Conservation (phyloP, 108 stramenopile genomes). For the Mediolabrus comicus region DNA sequence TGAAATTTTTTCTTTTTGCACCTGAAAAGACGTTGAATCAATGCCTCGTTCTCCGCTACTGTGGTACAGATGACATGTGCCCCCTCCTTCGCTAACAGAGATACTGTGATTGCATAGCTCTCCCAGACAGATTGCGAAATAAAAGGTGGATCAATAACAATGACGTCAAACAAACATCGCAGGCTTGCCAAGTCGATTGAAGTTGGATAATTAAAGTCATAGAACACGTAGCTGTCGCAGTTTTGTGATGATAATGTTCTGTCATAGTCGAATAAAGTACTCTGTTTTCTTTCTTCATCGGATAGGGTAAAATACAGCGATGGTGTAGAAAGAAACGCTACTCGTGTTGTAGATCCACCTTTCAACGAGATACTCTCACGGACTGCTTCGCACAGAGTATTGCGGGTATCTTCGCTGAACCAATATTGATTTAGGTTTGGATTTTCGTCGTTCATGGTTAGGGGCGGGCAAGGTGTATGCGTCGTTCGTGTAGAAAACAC, state of each 20-base stretch:
- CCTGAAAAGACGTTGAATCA: constrained; percentile 47
- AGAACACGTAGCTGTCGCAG: constrained; percentile 56
- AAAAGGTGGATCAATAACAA: constrained; percentile 85
- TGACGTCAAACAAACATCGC: constrained; percentile 55
- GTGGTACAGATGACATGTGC: constrained; percentile 49
- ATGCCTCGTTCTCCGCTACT: constrained; percentile 34
- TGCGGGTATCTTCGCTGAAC: constrained; percentile 63
- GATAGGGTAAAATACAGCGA: constrained; percentile 64
- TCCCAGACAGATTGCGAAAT: constrained; percentile 79
- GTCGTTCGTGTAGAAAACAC: too few relatives aligned
- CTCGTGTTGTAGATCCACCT: constrained; percentile 4
- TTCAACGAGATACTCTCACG: constrained; percentile 13
- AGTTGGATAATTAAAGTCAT: constrained; percentile 64
- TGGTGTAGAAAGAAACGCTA: constrained; percentile 78
- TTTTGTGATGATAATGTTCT: constrained; percentile 49
- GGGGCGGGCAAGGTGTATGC: constrained; percentile 22
- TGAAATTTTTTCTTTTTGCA: constrained; percentile 28
- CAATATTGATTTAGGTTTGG: constrained; percentile 77
- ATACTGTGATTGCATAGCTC: constrained; percentile 55
- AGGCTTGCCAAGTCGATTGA: constrained; percentile 35
- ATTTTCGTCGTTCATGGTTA: constrained; percentile 35
- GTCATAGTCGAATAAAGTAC: constrained; percentile 67
- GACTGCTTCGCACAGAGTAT: constrained; percentile 43
- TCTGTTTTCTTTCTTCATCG: constrained; percentile 26
- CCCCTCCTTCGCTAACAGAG: constrained; percentile 22